Base-by-base conservation (phyloP, 306 rosid genomes). In the Cucurbita moschata region DNA sequence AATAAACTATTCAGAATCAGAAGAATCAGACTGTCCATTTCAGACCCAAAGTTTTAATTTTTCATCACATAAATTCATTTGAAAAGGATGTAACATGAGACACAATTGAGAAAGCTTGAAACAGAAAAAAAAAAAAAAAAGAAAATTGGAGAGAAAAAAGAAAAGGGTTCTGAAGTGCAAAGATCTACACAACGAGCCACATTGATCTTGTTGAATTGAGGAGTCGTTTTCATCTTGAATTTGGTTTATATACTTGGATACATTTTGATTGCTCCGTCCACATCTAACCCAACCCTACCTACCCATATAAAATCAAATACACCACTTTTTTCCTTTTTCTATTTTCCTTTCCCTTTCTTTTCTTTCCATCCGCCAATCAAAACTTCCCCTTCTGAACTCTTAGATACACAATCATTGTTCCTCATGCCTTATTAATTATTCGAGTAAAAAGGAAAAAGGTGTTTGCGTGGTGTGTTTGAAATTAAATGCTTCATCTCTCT, bases 171-270 rank as follows among this genome's bases (percentile, higher is more conserved):
- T 67, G 5, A 12, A 67, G 30, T 67, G 55, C 72, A 11, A 67
- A 67, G 72, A 67, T 67, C 72, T 67, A 9, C 72, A 46, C 72
- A 46, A 67, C 6, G 18, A 67, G 9, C 72, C 51, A 67, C 55
- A 67, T 67, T 67, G 72, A 67, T 67, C 46, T 67, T 21, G 18
- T 46, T 67, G 53, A 67, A 46, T 21, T 46, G 72, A 67, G 12
- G 56, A 21, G 72, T 67, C 72, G 55, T 67, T 67, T 67, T 67
- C 72, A 46, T 46, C 72, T 67, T 67, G 55, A 67, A 67, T 67
- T 67, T 67, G 55, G 55, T 67, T 67, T 67, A 67, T 67, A 67
- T 67, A 67, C 40, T 2, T 44, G 8, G 18, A 44, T 44, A 67
- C 55, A 47, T 67, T 67, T 44, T 23, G 40, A 67, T 67, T 67